Percentiles rank a stretch among this genome's conserved stretches.
These are phyloP conservation scores for Pichia sp. DNA, from an alignment of 1,139 yeast species.

Conservation along the genomic window DNA sequence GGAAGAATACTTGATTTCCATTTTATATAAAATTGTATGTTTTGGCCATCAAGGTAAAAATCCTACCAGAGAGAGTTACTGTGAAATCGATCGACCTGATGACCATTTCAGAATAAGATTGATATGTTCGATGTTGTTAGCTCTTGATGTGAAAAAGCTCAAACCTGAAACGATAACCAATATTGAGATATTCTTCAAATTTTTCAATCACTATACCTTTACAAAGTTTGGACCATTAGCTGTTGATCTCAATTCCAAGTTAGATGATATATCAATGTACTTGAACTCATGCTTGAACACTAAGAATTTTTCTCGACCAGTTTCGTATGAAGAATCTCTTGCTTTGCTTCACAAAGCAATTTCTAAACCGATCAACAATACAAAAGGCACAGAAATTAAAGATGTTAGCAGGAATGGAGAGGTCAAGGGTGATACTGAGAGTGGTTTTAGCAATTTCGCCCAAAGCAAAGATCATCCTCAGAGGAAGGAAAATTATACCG, in stretches of 20 bases:
- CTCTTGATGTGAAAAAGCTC: neutral
- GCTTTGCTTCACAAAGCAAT: conserved; percentile 33
- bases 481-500: no score
- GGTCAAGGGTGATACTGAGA: neutral
- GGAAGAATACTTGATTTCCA: conserved; percentile 45
- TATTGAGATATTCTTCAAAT: conserved; percentile 41
- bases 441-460: no score
- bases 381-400: neutral
- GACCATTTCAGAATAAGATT: conserved; percentile 71
- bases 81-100: conserved; percentile 54
- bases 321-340: conserved; percentile 40
- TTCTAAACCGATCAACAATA: neutral
- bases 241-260: conserved; percentile 53
- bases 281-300: conserved; percentile 19
- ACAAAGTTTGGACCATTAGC: conserved; percentile 66
- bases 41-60: conserved; percentile 65
- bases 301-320: conserved; percentile 38
- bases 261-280: conserved; percentile 42
- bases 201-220: conserved; percentile 70
- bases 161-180: neutral
- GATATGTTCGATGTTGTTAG: conserved; percentile 32
- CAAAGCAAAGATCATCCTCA: no score
- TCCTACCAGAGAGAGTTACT: conserved; percentile 46
- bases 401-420: neutral
- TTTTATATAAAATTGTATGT: conserved; percentile 57